Conservation (phyloP, 148 eudicot species). For the Amaranthus hypochondriacus region DNA sequence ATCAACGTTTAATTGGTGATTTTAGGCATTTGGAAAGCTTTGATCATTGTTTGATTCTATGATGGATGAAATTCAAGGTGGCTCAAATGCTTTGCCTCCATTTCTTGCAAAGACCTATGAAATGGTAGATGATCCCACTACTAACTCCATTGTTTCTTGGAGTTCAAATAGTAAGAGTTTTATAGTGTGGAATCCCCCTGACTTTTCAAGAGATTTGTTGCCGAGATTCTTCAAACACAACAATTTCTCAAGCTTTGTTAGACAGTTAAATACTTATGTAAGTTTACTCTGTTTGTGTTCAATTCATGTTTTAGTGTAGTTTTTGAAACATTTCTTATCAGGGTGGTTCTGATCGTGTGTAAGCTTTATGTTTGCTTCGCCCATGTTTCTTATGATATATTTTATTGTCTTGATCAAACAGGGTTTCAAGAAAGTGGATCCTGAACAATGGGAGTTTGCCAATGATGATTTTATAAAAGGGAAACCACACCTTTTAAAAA, state of each 20-base stretch:
- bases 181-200: constrained; percentile 70
- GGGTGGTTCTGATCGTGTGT: background rate
- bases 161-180: constrained; percentile 65
- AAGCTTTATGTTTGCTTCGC: background rate
- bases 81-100: constrained; percentile 70
- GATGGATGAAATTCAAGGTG: constrained; percentile 71
- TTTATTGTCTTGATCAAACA: constrained; percentile 20
- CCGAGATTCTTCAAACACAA: constrained; percentile 88
- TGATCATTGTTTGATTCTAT: constrained; percentile 22
- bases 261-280: constrained; percentile 91
- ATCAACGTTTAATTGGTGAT: constrained; percentile 19
- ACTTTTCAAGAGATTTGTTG: constrained; percentile 60
- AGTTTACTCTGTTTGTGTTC: constrained; percentile 16
- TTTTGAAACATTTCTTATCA: background rate
- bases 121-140: constrained; percentile 79
- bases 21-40: constrained; percentile 14
- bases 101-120: constrained; percentile 80
- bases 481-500: constrained; percentile 70
- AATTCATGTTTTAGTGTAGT: background rate
- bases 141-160: constrained; percentile 70
- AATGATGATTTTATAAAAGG: constrained; percentile 86
- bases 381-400: background rate
- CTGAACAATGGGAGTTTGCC: constrained; percentile 92
- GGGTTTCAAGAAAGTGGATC: constrained; percentile 94
- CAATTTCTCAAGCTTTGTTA: constrained; percentile 88